Evolutionary conservation across 768 basidiomycete species (phyloP).

Genomic region (Mycena galericulata): DNA sequence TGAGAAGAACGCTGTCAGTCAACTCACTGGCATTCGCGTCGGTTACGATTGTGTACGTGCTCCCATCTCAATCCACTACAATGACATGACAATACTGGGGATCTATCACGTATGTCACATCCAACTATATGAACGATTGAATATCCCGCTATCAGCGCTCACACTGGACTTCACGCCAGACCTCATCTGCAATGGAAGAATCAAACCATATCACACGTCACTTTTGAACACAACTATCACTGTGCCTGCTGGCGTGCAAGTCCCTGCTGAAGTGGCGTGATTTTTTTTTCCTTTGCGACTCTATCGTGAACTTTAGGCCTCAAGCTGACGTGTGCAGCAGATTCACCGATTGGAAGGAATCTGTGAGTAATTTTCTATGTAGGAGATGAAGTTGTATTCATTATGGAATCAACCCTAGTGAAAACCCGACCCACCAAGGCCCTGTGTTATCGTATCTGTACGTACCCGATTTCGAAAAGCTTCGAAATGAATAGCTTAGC

Average conservation of each 20-base stretch:
- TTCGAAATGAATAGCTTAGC: background rate
- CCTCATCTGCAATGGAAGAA: conserved; percentile 70
- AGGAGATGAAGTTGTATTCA: conserved; percentile 19
- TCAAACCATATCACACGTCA: conserved; percentile 65
- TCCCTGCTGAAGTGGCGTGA: conserved; percentile 66
- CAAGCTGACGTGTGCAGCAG: conserved; percentile 56
- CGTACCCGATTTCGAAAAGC: conserved; percentile 31
- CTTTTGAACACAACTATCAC: conserved; percentile 58
- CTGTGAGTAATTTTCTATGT: conserved; percentile 48
- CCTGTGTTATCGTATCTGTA: conserved; percentile 66
- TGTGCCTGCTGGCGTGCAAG: conserved; percentile 63
- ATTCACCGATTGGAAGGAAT: conserved; percentile 56
- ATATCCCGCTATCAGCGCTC: background rate
- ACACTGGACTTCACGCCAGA: conserved; percentile 28
- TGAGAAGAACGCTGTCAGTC: conserved; percentile 63
- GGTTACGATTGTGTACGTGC: conserved; percentile 57
- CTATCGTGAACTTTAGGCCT: no score
- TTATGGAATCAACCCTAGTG: conserved; percentile 24
- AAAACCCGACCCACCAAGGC: conserved; percentile 65
- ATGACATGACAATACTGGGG: background rate
- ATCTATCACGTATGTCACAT: conserved; percentile 70
- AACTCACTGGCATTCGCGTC: conserved; percentile 56
- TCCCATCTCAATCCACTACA: background rate
- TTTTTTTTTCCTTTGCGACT: no score
- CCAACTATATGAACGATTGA: conserved; percentile 53